Evolutionary conservation across 345 rosid genomes (phyloP).

Genomic region (Bruguiera gymnorhiza): DNA sequence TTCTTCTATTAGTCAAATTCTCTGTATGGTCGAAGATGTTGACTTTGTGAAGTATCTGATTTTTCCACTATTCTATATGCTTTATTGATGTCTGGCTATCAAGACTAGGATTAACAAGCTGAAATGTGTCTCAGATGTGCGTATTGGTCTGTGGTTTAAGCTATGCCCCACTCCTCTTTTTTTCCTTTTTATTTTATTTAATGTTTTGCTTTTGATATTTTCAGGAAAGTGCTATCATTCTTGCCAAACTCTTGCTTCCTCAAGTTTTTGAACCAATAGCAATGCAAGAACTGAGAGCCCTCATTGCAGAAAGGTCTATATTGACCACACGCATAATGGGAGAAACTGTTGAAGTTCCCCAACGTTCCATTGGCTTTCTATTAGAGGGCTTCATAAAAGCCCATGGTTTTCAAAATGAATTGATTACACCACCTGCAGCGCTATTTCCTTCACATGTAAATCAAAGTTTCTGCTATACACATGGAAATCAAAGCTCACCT

Average conservation of each 20-base stretch:
- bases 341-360: slow-evolving; percentile 63
- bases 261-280: slow-evolving; percentile 75
- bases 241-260: slow-evolving; percentile 79
- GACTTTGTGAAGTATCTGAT: neutral
- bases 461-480: slow-evolving; percentile 39
- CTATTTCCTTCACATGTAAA: slow-evolving; percentile 45
- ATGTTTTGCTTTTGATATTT: neutral
- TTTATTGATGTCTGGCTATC: neutral
- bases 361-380: slow-evolving; percentile 59
- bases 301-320: slow-evolving; percentile 59
- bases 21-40: neutral
- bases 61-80: neutral
- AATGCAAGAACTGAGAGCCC: slow-evolving; percentile 74
- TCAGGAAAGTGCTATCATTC: slow-evolving; percentile 81
- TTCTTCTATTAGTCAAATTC: neutral
- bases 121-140: too few relatives aligned
- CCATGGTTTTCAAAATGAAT: slow-evolving; percentile 52
- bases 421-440: slow-evolving; percentile 60
- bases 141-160: neutral
- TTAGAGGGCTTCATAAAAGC: slow-evolving; percentile 78
- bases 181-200: neutral
- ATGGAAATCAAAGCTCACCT: slow-evolving; percentile 19
- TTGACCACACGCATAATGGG: slow-evolving; percentile 55
- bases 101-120: neutral
- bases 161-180: neutral